Evolutionary conservation across 306 rosid genomes (phyloP), one percentile per base, ranked within the genome.

Genomic region (Sicyos baderoa): DNA sequence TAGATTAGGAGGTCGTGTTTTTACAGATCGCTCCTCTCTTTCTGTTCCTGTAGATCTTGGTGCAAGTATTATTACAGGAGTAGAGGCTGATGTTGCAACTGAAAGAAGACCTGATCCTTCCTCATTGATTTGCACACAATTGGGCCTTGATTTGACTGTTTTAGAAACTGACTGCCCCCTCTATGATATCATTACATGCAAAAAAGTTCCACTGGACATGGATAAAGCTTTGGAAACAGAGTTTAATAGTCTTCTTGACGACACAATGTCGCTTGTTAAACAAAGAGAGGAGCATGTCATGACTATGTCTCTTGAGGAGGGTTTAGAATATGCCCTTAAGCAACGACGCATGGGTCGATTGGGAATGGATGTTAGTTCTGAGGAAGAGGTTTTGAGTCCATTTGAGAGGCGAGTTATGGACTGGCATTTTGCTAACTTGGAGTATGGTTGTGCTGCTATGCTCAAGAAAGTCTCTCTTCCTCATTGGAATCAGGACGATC

Each of bases 1-100:
- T 74, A 89, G 99, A 74, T 79, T 88, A 60, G 99, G 99, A 49
- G 99, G 99, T 40, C 97, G 99, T 61, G 99, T 94, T 61, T 85
- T 79, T 78, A 94, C 99, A 51, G 99, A 94, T 67, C 84, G 61
- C 74, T 82, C 90, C 54, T 85, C 99, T 55, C 87, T 94, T 70
- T 94, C 99, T 74, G 99, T 94, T 72, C 97, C 96, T 4, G 99
- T 94, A 63, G 99, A 94, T 87, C 97, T 94, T 74, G 99, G 99
- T 72, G 99, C 99, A 71, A 94, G 99, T 87, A 94, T 94, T 84
- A 94, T 94, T 73, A 94, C 99, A 44, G 99, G 99, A 70, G 96
- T 94, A 68, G 99, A 94, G 90, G 99, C 99, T 79, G 99, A 94
- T 80, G 93, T 89, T 74, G 87, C 88, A 35, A 94, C 97, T 42